Evolutionary conservation across 257 asterid genomes (phyloP), one percentile per base, ranked within the genome.

Genomic region (Euphrasia confusa): DNA sequence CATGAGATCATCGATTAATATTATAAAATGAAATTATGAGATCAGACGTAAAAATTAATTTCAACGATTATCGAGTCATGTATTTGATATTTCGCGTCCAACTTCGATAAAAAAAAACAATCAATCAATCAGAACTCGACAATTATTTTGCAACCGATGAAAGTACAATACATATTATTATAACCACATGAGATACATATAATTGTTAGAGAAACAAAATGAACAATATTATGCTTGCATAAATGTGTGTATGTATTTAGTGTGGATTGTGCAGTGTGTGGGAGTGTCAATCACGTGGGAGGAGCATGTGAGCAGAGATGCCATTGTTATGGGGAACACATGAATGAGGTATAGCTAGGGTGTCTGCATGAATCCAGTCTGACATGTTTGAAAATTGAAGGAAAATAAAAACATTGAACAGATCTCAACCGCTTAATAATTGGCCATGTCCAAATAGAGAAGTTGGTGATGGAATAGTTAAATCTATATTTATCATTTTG

Each of bases 241-340:
- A 64, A 42, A 42, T 42, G 12, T 39, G 12, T 28, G 40, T 45
- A 59, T 44, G 44, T 56, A 57, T 28, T 66, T 26, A 67, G 17
- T 55, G 17, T 55, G 17, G 3, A 27, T 9, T 35, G 40, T 4
- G 9, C 1, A 21, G 10, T 39, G 12, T 18, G 5, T 15, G 15
- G 71, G 76, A n/a, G 65, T 35, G 10, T 35, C 40, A 35, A 35
- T 74, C 83, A 70, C 77, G 60, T 70, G 77, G 62, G 27, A 9
- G 53, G 30, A 30, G 67, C 68, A 77, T 76, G 82, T 78, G 87
- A 71, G 71, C 74, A 53, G 72, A 72, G 76, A 68, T 82, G 84
- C 79, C 71, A 70, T 45, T 47, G 77, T 65, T 73, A 50, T 61
- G 78, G 84, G 88, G 75, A 77, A 69, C 84, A 79, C 55, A 65